Base-by-base conservation (phyloP, 2,329 filamentous ascomycete genomes). In the Penicillium glabrum region DNA sequence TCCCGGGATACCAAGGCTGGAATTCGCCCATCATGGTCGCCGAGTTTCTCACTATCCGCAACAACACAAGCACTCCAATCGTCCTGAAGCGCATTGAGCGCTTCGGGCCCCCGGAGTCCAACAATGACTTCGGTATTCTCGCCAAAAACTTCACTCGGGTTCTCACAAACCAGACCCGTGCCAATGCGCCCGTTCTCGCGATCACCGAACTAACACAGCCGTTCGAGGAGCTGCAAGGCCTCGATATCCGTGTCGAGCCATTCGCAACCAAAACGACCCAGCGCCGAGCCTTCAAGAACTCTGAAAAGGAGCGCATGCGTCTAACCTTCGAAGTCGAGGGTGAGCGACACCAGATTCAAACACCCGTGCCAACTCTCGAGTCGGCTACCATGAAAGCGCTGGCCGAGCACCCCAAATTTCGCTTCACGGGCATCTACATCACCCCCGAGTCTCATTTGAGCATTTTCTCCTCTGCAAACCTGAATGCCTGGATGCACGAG, bases 401-500 rank as follows among this genome's bases (percentile, higher is more conserved):
- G 71, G 77, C 68, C 71, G 78, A 72, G 67, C 80, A 74, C 70
- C 83, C 73, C 69, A 85, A 71, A 27, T 72, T 75, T 64, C 80
- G 83, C 56, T 83, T 89, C 62, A 90, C 89, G 0, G 86, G 83
- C 33, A 80, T 93, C 56, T 91, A 87, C 77, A 75, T 89, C 10
- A 80, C 81, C 6, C 68, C 78, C 7, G 78, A 80, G 51, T 80
- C 82, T 19, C 73, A 82, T 66, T 71, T 87, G 54, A 72, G 83
- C 41, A 79, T 98, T 59, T 87, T 88, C 75, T 90, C 87, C 60
- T 91, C 87, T 5, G 83, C 87, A 16, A 82, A 86, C 53, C 83
- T 93, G 49, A 72, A 86, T 60, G 77, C 81, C 52, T 96, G 95
- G 95, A 98, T 98, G 93, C 76, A 81, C 55, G 82, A 87, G 59